phyloP scores from a whole-genome alignment of 2,329 filamentous ascomycete genomes.

The Xylogone sp. region DNA sequence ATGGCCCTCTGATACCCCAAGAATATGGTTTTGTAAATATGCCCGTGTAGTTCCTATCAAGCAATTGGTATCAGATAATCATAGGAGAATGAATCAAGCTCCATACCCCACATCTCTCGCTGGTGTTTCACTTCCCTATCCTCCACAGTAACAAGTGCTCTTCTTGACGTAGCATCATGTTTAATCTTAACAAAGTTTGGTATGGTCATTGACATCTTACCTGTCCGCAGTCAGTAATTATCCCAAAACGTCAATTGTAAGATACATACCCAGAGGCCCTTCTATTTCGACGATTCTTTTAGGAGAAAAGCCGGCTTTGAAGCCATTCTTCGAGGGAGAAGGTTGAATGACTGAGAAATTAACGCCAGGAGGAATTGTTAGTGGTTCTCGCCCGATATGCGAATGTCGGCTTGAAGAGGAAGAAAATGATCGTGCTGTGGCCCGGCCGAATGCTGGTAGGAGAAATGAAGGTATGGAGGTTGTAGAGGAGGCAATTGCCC shows the following conservation, averaged over 20 bases:
- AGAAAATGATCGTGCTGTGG: conserved; percentile 60
- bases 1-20: conserved; percentile 94
- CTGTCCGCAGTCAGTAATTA: conserved; percentile 35
- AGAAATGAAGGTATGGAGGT: conserved; percentile 68
- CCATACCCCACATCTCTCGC: conserved; percentile 89
- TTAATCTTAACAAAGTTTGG: conserved; percentile 73
- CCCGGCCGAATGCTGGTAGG: conserved; percentile 62
- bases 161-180: conserved; percentile 59
- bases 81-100: conserved; percentile 3
- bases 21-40: conserved; percentile 85
- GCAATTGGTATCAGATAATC: conserved; percentile 17
- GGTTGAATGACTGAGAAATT: conserved; percentile 68
- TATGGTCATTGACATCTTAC: conserved; percentile 73
- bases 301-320: conserved; percentile 45
- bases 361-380: conserved; percentile 81
- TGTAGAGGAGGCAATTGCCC: conserved; percentile 47
- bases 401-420: conserved; percentile 64
- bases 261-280: conserved; percentile 68
- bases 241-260: background rate
- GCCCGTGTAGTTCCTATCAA: conserved; percentile 77
- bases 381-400: conserved; percentile 79
- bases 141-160: conserved; percentile 65
- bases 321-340: conserved; percentile 12
- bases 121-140: conserved; percentile 69
- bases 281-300: conserved; percentile 70